Evolutionary conservation across 1,284 basidiomycete genomes (phyloP), one percentile per base, ranked within the genome.

Genomic region (Ustilago cynodontis): DNA sequence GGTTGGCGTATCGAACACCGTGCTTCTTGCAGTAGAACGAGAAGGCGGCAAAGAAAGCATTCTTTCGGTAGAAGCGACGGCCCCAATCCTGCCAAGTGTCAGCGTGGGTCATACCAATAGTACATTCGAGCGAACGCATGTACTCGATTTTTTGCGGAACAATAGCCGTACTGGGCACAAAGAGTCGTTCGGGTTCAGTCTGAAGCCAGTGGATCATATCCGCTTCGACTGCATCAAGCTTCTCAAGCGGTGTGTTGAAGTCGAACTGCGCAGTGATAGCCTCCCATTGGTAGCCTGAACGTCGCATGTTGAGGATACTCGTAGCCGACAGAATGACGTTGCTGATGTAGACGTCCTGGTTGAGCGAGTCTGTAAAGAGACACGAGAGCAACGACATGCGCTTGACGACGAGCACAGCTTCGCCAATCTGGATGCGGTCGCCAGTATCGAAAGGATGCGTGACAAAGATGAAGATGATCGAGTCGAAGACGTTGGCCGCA

Each of bases 31-130:
- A 65, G 65, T 82, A 85, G 65, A 77, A 85, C 18, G 71, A 73
- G 35, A 85, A 79, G 3, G 83, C 83, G 28, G 82, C 77, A 41
- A 78, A 81, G 61, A 85, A 85, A 24, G 82, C 82, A 26, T 79
- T 82, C 54, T 79, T 77, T 10, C 79, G 74, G 60, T 77, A 71
- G 69, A 81, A 82, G 18, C 82, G 68, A 11, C 74, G 78, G 18
- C 83, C 83, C 83, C 83, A 85, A 62, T 85, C 83, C 56, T 85
- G 83, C 76, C 77, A 85, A 28, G 82, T 85, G 58, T 79, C 79
- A 51, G 82, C 65, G 49, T 83, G 82, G 8, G 82, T 83, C 83
- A 85, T 85, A 56, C 79, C 82, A 35, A 83, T 78, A 7, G 82
- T 84, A 60, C 78, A 80, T 35, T 82, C 80, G 35, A 83, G 69